Percentiles rank a stretch among this genome's conserved stretches.
Conservation (phyloP, 345 rosid species). For the Eucalyptus dawsonii region DNA sequence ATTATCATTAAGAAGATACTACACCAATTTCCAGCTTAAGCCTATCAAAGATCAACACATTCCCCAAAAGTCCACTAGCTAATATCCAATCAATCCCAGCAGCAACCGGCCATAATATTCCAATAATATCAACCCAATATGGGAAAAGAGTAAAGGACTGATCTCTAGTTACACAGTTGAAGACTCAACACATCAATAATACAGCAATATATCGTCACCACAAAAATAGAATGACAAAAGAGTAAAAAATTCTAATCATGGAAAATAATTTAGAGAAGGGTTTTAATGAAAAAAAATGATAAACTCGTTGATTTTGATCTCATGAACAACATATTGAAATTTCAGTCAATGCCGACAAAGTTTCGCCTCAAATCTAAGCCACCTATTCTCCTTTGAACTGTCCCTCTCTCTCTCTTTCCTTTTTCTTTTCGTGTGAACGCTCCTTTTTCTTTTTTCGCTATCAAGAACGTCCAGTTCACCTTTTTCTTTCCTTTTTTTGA, state of each 20-base stretch:
- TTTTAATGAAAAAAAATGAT: neutral
- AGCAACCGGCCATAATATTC: neutral
- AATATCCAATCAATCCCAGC: neutral
- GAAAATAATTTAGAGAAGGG: neutral
- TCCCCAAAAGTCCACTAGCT: neutral
- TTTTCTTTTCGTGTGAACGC: neutral
- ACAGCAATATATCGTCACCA: accelerated
- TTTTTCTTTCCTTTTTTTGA: neutral
- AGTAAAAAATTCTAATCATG: neutral
- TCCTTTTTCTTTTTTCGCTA: neutral
- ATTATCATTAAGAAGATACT: neutral
- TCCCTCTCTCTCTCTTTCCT: neutral
- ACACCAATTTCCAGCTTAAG: neutral
- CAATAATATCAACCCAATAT: neutral
- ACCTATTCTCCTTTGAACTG: neutral
- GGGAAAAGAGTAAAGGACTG: neutral
- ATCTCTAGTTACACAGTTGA: neutral
- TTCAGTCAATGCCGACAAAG: neutral
- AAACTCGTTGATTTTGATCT: neutral
- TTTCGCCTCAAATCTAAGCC: neutral
- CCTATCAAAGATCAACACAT: neutral
- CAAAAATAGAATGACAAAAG: neutral
- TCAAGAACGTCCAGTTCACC: neutral
- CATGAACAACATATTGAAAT: neutral
- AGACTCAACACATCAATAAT: neutral